Evolutionary conservation across 2,329 filamentous ascomycete genomes (phyloP), one percentile per base, ranked within the genome.

Genomic region (Oidium heveae): DNA sequence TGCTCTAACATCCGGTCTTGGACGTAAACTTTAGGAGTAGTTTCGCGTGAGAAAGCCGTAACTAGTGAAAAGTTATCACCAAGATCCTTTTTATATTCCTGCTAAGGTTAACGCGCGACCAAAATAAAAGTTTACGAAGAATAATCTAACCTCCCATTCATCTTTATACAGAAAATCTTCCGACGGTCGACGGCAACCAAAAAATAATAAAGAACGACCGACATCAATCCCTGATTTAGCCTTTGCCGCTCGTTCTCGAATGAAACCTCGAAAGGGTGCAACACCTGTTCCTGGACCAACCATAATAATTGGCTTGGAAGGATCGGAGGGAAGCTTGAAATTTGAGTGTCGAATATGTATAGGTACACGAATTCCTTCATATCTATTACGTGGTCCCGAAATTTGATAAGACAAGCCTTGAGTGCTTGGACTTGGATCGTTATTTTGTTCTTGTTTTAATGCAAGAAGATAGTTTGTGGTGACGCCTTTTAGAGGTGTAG

Each of bases 321-420:
- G 87, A 63, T 98, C 88, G 16, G 91, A 95, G 9, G 91, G 91
- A 33, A 98, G 78, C 73, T 96, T 96, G 78, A 98, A 98, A 73
- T 96, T 98, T 59, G 91, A 96, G 71, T 95, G 89, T 59, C 91
- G 86, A 57, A 98, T 80, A 66, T 98, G 91, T 15, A 98, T 86
- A 2, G 91, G 91, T 24, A 96, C 82, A 65, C 93, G 88, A 57
- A 95, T 82, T 57, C 89, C 89, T 63, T 94, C 86, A 68, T 96
- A 98, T 71, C 94, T 96, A 75, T 94, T 94, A 64, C 91, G 79
- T 16, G 91, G 91, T 13, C 91, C 91, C 52, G 70, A 82, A 61
- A 96, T 83, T 56, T 86, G 76, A 68, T 96, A 98, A 55, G 81
- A 86, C 56, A 89, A 72, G 55, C 87, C 86, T 63, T 91, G 86